These are phyloP conservation scores for Borovskyia barvae DNA, from an alignment of 208 protist species.

Conservation along the genomic window DNA sequence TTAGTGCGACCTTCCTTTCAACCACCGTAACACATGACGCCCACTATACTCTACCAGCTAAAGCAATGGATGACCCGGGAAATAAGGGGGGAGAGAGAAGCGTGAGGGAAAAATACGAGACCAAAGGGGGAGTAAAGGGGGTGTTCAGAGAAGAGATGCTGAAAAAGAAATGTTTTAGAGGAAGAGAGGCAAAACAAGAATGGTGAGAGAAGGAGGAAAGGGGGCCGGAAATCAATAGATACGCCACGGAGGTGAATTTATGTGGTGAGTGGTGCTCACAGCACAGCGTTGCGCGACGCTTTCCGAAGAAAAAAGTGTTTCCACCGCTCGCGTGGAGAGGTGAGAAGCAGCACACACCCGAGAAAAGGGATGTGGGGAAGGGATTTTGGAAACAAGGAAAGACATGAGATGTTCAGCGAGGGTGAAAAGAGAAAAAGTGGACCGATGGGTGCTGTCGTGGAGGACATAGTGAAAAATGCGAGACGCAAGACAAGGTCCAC, in stretches of 20 bases:
- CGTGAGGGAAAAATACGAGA: neutral
- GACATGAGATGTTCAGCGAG: neutral
- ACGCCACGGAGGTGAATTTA: no score
- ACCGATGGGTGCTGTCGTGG: neutral
- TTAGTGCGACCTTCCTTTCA: no score
- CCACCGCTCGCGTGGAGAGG: no score
- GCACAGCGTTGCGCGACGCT: no score
- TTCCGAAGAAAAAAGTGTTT: no score
- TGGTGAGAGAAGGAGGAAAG: neutral
- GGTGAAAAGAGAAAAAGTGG: neutral
- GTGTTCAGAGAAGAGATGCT: neutral
- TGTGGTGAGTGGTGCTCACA: no score
- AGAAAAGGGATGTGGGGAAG: neutral
- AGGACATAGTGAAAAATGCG: neutral
- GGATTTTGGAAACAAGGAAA: neutral
- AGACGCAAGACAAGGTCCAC: neutral
- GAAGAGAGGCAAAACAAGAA: neutral
- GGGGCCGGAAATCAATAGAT: neutral
- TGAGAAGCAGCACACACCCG: neutral
- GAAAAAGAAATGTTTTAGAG: neutral
- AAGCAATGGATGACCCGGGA: no score
- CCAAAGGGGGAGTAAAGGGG: constrained; percentile 5
- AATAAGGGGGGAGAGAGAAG: no score
- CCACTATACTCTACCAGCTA: no score
- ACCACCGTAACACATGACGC: no score